phyloP scores from a whole-genome alignment of 2,329 filamentous ascomycete species.

The Epichloe typhina region DNA sequence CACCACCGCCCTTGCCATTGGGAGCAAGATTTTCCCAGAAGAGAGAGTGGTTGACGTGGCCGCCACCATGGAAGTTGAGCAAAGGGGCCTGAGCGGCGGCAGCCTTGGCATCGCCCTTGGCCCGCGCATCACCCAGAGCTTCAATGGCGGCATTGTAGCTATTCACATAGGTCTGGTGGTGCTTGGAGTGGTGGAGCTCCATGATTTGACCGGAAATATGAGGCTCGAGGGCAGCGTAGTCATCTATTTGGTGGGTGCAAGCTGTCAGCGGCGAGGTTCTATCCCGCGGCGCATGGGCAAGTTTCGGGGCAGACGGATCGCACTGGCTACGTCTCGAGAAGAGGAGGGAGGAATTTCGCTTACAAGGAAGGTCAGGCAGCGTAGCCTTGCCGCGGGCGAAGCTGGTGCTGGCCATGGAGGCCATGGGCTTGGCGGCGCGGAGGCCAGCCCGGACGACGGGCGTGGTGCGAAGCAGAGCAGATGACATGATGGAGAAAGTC shows the following conservation, averaged over 20 bases:
- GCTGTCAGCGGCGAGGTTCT: not conserved
- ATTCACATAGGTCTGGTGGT: constrained; percentile 90
- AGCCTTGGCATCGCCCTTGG: constrained; percentile 43
- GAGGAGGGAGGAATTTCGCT: constrained; percentile 10
- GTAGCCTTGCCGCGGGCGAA: constrained; percentile 84
- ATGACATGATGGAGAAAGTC: constrained; percentile 46
- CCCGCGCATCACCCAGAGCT: constrained; percentile 52
- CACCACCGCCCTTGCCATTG: constrained; percentile 45
- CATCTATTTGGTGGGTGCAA: constrained; percentile 48
- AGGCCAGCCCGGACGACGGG: constrained; percentile 57
- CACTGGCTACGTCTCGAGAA: not conserved
- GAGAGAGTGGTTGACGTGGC: constrained; percentile 75
- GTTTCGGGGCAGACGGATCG: not conserved
- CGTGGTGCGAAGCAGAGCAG: constrained; percentile 59
- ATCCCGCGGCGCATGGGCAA: too few relatives aligned
- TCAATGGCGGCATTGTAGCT: constrained; percentile 71
- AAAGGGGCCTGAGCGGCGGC: constrained; percentile 37
- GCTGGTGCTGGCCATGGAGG: constrained; percentile 57
- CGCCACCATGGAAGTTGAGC: constrained; percentile 72
- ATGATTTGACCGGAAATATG: constrained; percentile 81
- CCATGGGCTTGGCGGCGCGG: constrained; percentile 48
- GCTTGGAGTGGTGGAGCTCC: constrained; percentile 89
- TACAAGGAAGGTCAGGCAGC: constrained; percentile 69
- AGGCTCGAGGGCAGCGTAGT: constrained; percentile 89
- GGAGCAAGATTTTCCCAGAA: constrained; percentile 78